Evolutionary conservation across 805 yeast species (phyloP), one percentile per base, ranked within the genome.

Genomic region (Yarrowia deformans): DNA sequence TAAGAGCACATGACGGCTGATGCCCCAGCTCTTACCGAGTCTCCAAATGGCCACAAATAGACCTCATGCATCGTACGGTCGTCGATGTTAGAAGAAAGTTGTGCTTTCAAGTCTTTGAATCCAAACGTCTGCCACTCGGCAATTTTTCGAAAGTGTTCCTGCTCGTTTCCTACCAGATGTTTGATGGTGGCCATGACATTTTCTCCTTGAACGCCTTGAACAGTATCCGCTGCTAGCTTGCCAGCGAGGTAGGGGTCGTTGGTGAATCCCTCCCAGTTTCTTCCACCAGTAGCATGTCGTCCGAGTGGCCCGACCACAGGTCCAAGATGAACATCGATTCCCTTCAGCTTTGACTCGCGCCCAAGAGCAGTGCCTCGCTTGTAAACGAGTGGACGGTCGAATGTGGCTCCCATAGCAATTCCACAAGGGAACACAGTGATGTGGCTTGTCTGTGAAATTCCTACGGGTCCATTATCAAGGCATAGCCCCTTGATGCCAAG

Each of bases 31-130:
- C 81, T 81, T 23, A 87, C 80, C 37, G 85, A 84, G 72, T 87
- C 88, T 6, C 88, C 88, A 78, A 85, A 87, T 9, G 90, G 90
- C 90, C 90, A 87, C 63, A 86, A 74, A 74, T 84, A 87, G 1
- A 85, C 74, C 72, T 87, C 90, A 73, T 85, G 89, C 84, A 87
- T 81, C 0, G 87, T 84, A 29, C 87, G 78, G 73, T 86, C 90
- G 68, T 86, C 88, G 52, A 86, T 84, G 70, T 85, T 84, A 12
- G 88, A 79, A 70, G 86, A 82, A 32, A 85, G 78, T 4, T 87
- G 79, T 3, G 77, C 76, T 18, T 79, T 74, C 6, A 40, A 8
- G 18, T 16, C 14, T 5, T 40, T 32, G 45, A 63, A 68, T 32
- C 56, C 60, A 56, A 85, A 76, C n/a, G 74, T 75, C 35, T 48